These are phyloP conservation scores for Umbelopsis vinacea DNA, from an alignment of 192 early-diverging fungal species.

Conservation along the genomic window DNA sequence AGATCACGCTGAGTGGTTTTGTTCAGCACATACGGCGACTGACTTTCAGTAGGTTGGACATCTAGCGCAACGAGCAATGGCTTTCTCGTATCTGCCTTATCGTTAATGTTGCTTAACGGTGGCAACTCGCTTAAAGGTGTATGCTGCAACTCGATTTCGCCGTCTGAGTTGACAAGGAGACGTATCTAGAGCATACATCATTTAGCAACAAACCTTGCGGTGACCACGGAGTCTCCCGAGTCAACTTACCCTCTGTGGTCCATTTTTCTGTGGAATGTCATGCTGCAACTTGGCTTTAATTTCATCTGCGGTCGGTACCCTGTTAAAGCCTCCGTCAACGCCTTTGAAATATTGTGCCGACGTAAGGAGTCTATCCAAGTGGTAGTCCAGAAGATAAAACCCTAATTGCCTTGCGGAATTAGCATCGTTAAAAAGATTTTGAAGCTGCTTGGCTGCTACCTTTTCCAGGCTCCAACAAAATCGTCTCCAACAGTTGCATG, in stretches of 20 bases:
- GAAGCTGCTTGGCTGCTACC: neutral
- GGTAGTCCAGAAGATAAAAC: neutral
- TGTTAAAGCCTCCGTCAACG: neutral
- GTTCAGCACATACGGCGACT: conserved; percentile 48
- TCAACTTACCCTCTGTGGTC: conserved; percentile 4
- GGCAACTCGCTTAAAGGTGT: neutral
- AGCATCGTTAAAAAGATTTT: neutral
- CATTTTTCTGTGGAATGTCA: neutral
- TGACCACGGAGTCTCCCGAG: neutral
- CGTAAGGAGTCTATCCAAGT: neutral
- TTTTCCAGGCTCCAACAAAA: neutral
- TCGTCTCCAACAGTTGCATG: conserved; percentile 11
- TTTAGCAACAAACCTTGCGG: too few species aligned
- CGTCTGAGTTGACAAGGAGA: neutral
- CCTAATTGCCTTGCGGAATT: neutral
- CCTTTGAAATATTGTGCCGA: neutral
- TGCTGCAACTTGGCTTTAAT: neutral
- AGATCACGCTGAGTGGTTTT: conserved; percentile 58
- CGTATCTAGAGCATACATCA: neutral
- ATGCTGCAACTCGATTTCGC: neutral
- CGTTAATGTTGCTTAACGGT: neutral
- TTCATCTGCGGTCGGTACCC: neutral
- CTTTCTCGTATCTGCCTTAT: neutral
- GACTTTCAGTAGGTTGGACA: conserved; percentile 26
- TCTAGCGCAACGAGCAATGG: conserved; percentile 46